Evolutionary conservation across 257 asterid species (phyloP).

Genomic region (Nicotiana paniculata): DNA sequence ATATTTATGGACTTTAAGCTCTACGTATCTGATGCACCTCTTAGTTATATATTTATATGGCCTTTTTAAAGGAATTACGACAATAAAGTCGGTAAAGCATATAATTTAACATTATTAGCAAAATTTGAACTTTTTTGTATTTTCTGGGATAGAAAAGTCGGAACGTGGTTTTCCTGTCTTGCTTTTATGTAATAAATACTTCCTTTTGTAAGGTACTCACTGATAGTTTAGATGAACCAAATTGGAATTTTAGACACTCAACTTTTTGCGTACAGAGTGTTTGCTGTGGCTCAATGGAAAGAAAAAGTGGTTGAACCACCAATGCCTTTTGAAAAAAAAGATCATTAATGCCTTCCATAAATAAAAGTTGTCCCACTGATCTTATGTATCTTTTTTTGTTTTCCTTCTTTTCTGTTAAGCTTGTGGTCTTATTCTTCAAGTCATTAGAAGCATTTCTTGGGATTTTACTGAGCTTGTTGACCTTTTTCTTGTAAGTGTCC

Average conservation of each 20-base stretch:
- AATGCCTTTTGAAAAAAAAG: background rate
- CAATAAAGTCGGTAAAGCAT: background rate
- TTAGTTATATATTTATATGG: background rate
- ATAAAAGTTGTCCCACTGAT: background rate
- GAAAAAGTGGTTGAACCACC: background rate
- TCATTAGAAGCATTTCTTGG: background rate
- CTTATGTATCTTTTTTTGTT: background rate
- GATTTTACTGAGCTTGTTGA: background rate
- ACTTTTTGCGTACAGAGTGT: background rate
- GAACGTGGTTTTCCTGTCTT: background rate
- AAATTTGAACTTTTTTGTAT: background rate
- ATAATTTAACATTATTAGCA: background rate
- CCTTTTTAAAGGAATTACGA: background rate
- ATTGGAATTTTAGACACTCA: background rate
- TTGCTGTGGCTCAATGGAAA: background rate
- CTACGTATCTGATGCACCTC: background rate
- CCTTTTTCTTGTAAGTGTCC: constrained; percentile 26
- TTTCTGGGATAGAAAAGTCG: background rate
- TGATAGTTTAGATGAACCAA: background rate
- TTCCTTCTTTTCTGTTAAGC: background rate
- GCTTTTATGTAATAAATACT: background rate
- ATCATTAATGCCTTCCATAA: background rate
- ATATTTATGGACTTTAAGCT: background rate
- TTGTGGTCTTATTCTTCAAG: background rate
- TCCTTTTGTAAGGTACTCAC: background rate